Evolutionary conservation across 768 basidiomycete species (phyloP).

Genomic region (Podaxis carcinomalis): DNA sequence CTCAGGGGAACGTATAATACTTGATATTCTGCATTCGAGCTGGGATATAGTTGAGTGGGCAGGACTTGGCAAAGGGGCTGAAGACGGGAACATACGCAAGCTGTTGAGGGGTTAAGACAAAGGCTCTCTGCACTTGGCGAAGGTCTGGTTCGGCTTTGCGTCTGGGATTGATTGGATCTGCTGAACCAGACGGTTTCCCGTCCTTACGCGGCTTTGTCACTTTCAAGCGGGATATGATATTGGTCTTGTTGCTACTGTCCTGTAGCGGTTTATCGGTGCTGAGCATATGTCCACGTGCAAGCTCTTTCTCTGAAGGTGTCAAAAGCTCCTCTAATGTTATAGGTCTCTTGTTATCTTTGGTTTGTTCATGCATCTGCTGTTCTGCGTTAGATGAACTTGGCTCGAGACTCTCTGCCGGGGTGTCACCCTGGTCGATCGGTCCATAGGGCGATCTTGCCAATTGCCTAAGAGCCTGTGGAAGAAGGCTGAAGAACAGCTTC

Average conservation of each 20-base stretch:
- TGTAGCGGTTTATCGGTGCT: not conserved
- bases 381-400: not conserved
- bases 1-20: constrained; percentile 79
- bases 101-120: constrained; percentile 4
- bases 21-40: constrained; percentile 68
- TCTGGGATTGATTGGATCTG: not conserved
- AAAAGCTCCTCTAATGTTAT: constrained; percentile 4
- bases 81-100: not conserved
- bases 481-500: not conserved
- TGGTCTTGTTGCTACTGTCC: not conserved
- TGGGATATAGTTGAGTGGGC: not conserved
- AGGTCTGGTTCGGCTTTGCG: constrained; percentile 1
- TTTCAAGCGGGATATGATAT: not conserved
- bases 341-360: not conserved
- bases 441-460: constrained; percentile 4
- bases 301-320: constrained; percentile 5
- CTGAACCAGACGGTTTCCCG: not conserved
- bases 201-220: not conserved
- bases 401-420: not conserved
- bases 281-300: not conserved
- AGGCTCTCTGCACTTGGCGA: not conserved
- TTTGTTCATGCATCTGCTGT: not conserved
- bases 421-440: not conserved
- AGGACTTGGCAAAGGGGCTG: not conserved
- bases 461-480: constrained; percentile 5